These are phyloP conservation scores for Deuterostichococcus epilithicus DNA, from an alignment of 139 green algal genomes.

Conservation along the genomic window DNA sequence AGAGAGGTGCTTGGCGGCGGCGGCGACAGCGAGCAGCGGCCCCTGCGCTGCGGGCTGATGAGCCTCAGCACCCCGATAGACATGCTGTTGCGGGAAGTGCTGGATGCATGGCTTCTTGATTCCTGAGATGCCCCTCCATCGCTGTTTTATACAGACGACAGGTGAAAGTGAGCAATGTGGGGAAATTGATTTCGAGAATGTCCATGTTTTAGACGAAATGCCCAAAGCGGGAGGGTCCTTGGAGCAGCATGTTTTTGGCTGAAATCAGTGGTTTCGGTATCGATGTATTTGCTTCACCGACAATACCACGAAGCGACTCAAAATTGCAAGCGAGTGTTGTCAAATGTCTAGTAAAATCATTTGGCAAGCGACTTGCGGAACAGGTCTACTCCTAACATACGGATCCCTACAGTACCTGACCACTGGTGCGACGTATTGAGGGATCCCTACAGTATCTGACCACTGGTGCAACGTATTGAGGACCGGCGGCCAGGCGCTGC, in stretches of 20 bases:
- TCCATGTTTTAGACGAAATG: no score
- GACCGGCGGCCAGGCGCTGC: no score
- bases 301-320: not conserved
- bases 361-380: not conserved
- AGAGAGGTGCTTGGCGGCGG: not conserved
- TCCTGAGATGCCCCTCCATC: no score
- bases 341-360: no score
- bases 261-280: not conserved
- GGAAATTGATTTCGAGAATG: no score
- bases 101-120: not conserved
- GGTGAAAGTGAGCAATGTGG: not conserved
- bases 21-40: not conserved
- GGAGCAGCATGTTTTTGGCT: not conserved
- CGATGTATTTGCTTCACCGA: not conserved
- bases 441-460: not conserved
- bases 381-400: not conserved
- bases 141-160: not conserved
- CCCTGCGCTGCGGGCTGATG: conserved; percentile 19
- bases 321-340: not conserved
- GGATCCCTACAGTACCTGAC: not conserved
- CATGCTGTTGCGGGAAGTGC: not conserved
- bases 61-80: conserved; percentile 13
- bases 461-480: no score
- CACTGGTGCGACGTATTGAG: no score
- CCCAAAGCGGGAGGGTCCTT: not conserved